phyloP scores from a whole-genome alignment of 1,284 basidiomycete species.

The Irpex lacteus region DNA sequence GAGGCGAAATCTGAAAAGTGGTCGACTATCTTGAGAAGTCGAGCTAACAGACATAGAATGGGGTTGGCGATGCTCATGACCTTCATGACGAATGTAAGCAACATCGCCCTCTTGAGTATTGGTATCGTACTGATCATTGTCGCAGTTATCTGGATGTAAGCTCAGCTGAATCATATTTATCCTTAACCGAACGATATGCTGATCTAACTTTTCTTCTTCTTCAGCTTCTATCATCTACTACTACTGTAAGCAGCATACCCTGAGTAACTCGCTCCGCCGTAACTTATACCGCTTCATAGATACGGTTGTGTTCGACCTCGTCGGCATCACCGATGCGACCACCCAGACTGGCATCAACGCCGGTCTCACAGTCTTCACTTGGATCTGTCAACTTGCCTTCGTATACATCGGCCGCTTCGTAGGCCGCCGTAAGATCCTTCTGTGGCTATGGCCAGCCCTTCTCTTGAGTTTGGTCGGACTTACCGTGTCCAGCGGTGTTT shows the following conservation, averaged over 20 bases:
- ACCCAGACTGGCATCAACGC: not conserved
- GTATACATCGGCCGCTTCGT: not conserved
- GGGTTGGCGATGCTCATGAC: not conserved
- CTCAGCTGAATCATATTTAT: not conserved
- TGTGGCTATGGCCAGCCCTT: not conserved
- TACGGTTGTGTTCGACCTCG: not conserved
- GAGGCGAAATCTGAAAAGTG: not conserved
- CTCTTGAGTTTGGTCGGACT: not conserved
- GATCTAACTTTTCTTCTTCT: not conserved
- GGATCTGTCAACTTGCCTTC: not conserved
- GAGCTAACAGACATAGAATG: not conserved
- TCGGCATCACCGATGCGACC: not conserved
- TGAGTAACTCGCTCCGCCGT: not conserved
- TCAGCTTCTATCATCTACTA: not conserved
- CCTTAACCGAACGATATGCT: not conserved
- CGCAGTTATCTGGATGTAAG: not conserved
- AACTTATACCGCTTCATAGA: not conserved
- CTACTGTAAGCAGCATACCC: not conserved
- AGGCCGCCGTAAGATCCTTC: not conserved
- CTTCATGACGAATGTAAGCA: not conserved
- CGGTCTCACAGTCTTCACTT: not conserved
- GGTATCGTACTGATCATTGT: not conserved
- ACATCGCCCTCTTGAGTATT: not conserved
- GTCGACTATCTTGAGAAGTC: not conserved
- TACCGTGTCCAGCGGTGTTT: not conserved